Percentiles rank a stretch among this genome's conserved stretches.
phyloP scores from a whole-genome alignment of 345 rosid species.

The Eucalyptus curtisii region DNA sequence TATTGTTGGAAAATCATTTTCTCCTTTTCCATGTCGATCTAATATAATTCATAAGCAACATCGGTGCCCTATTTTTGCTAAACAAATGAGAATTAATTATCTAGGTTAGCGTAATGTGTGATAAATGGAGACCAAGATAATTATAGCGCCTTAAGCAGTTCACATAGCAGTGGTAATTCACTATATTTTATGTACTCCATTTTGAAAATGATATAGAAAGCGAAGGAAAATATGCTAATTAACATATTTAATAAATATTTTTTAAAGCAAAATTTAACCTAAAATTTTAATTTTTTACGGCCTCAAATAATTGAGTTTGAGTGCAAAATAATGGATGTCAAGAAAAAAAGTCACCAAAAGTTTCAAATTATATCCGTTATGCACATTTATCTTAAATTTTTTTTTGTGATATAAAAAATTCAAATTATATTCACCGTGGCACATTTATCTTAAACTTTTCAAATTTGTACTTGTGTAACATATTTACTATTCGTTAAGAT shows the following conservation, averaged over 20 bases:
- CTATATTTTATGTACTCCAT: not conserved
- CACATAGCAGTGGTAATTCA: not conserved
- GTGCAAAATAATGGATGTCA: not conserved
- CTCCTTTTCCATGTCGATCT: not conserved
- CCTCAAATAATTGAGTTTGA: not conserved
- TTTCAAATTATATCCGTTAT: no score
- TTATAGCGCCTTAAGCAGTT: not conserved
- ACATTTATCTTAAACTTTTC: no score
- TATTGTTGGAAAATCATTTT: no score
- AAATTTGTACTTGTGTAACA: no score
- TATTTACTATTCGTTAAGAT: no score
- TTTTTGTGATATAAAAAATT: no score
- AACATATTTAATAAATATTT: no score
- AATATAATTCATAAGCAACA: not conserved
- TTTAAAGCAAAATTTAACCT: not conserved
- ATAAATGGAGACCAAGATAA: not conserved
- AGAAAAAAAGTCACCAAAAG: not conserved
- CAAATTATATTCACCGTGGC: rapidly evolving
- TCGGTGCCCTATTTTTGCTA: not conserved
- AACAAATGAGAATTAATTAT: not conserved
- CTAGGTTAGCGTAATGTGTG: not conserved
- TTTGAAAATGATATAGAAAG: not conserved
- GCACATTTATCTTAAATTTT: no score
- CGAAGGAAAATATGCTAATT: not conserved
- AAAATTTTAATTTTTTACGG: not conserved